A percentile compares a stretch with the other conserved stretches of the same genome.
These are phyloP conservation scores for Oryza glaberrima DNA, from an alignment of 176 grass and related monocot species.

Conservation along the genomic window DNA sequence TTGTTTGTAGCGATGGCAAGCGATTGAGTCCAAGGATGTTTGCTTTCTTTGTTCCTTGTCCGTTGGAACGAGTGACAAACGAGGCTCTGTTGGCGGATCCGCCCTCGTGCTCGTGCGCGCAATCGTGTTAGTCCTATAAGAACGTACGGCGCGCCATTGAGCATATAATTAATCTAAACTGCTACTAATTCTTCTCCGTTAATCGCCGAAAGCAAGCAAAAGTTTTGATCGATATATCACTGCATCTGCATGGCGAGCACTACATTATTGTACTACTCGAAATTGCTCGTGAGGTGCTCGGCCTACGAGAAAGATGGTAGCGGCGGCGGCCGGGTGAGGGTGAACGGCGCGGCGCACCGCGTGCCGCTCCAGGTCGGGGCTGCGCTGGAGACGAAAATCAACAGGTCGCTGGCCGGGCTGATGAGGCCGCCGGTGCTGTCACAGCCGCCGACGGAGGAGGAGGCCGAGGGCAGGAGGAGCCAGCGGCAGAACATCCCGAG, in stretches of 20 bases:
- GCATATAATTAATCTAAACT: too few species aligned
- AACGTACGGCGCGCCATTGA: background rate
- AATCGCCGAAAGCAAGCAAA: background rate
- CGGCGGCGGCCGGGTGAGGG: slow-evolving; percentile 18
- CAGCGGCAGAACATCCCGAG: slow-evolving; percentile 62
- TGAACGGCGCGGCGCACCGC: slow-evolving; percentile 50
- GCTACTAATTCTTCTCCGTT: background rate
- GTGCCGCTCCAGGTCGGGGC: slow-evolving; percentile 19
- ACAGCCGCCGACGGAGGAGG: background rate
- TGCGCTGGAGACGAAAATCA: slow-evolving; percentile 40
- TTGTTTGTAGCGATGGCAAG: slow-evolving; percentile 44
- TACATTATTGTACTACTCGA: background rate
- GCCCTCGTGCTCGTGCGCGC: slow-evolving; percentile 19
- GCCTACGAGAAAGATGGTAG: background rate
- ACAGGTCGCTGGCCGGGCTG: slow-evolving; percentile 37
- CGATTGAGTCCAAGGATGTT: slow-evolving; percentile 25
- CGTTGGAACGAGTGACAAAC: slow-evolving; percentile 9
- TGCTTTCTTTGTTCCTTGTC: slow-evolving; percentile 18
- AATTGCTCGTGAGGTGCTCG: slow-evolving; percentile 36
- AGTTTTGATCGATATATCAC: background rate
- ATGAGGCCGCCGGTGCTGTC: slow-evolving; percentile 24
- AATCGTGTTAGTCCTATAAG: background rate
- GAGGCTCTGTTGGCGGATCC: slow-evolving; percentile 13
- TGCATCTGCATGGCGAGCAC: slow-evolving; percentile 8
- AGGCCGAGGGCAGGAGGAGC: background rate